These are phyloP conservation scores for Xerocomus brunneocitrinus DNA, from an alignment of 768 basidiomycete species.

Conservation along the genomic window DNA sequence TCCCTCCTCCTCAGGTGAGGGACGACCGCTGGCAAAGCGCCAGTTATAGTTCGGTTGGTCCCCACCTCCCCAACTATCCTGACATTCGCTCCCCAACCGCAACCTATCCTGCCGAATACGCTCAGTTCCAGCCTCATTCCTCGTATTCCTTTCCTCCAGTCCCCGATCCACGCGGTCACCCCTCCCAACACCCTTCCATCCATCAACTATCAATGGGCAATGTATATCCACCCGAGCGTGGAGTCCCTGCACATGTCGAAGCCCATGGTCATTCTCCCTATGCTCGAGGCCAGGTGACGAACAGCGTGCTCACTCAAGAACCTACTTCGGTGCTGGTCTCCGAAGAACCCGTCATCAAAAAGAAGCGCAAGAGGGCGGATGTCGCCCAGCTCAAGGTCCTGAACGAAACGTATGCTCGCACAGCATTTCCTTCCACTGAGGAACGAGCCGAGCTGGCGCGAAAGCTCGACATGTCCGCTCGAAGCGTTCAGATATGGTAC, in stretches of 20 bases:
- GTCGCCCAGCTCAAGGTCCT: slow-evolving; percentile 74
- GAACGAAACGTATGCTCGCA: slow-evolving; percentile 75
- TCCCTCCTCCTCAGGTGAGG: slow-evolving; percentile 38
- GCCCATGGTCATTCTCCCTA: slow-evolving; percentile 45
- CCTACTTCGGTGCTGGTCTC: slow-evolving; percentile 34
- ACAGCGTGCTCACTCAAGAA: slow-evolving; percentile 30
- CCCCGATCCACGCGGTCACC: slow-evolving; percentile 35
- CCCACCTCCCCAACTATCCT: slow-evolving; percentile 34
- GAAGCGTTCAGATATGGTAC: slow-evolving; percentile 86
- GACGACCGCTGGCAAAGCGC: slow-evolving; percentile 47
- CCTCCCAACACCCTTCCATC: slow-evolving; percentile 19
- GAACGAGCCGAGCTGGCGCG: slow-evolving; percentile 76
- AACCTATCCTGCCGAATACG: slow-evolving; percentile 54
- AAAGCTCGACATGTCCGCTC: slow-evolving; percentile 74
- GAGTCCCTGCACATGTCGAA: slow-evolving; percentile 38
- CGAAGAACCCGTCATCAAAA: slow-evolving; percentile 74
- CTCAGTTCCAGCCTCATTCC: slow-evolving; percentile 38
- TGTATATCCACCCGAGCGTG: slow-evolving; percentile 30
- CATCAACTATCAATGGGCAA: slow-evolving; percentile 28
- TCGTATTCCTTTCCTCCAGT: slow-evolving; percentile 32
- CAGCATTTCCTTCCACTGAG: slow-evolving; percentile 85
- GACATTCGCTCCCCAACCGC: slow-evolving; percentile 63
- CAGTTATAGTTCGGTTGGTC: slow-evolving; percentile 34
- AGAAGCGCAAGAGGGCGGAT: slow-evolving; percentile 84
- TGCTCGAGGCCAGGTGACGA: slow-evolving; percentile 38